phyloP scores from a whole-genome alignment of 495 filamentous ascomycete genomes.

The Penicillium diatomitis region DNA sequence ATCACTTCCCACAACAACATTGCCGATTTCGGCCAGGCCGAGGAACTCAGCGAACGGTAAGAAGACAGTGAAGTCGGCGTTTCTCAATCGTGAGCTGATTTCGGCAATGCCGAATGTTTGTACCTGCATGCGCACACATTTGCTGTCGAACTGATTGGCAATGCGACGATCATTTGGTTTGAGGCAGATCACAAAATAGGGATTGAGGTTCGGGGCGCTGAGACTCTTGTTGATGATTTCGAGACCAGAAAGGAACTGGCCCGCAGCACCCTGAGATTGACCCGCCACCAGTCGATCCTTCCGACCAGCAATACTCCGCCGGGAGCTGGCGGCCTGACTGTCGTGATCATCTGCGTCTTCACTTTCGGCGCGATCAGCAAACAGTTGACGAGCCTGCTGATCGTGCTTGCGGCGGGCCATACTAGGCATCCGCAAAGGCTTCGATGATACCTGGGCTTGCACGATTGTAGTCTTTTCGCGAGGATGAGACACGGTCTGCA shows the following conservation, averaged over 20 bases:
- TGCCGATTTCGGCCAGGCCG: conserved; percentile 74
- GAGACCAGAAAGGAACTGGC: conserved; percentile 82
- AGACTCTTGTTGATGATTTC: conserved; percentile 82
- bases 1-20: conserved; percentile 81
- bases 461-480: conserved; percentile 84
- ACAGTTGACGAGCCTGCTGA: conserved; percentile 28
- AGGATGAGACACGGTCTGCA: conserved; percentile 84
- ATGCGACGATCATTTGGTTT: conserved; percentile 97
- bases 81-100: conserved; percentile 83
- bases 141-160: conserved; percentile 97
- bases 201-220: conserved; percentile 70
- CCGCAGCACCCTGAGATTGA: conserved; percentile 74
- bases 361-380: conserved; percentile 26
- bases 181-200: conserved; percentile 93
- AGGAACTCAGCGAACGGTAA: conserved; percentile 94
- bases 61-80: conserved; percentile 93
- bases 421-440: conserved; percentile 83
- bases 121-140: conserved; percentile 89
- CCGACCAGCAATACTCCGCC: conserved; percentile 19
- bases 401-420: conserved; percentile 69
- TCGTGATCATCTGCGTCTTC: conserved; percentile 50
- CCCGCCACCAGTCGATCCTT: conserved; percentile 36
- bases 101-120: conserved; percentile 96
- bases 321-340: conserved; percentile 32
- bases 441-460: conserved; percentile 93